Conservation (phyloP, 2,329 filamentous ascomycete species). For the Plenodomus lindquistii region DNA sequence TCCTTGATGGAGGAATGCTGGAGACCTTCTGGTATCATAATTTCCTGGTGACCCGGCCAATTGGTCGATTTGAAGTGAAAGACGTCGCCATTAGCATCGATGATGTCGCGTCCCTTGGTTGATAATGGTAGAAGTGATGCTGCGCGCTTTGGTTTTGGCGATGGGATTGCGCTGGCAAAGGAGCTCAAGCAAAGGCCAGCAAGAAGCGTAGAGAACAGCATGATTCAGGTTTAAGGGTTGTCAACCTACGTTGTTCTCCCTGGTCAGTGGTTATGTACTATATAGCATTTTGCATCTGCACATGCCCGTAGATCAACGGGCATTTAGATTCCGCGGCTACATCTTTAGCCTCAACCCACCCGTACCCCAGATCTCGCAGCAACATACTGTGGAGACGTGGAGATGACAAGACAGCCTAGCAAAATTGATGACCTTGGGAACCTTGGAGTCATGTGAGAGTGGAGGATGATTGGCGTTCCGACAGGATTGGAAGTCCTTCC, state of each 20-base stretch:
- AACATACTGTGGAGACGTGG: constrained; percentile 14
- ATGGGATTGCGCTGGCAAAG: constrained; percentile 17
- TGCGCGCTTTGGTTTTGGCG: constrained; percentile 15
- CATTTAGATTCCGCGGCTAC: constrained; percentile 23
- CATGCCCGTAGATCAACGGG: constrained; percentile 35
- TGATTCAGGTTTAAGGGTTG: constrained; percentile 5
- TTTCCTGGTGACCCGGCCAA: constrained; percentile 64
- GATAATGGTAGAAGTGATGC: constrained; percentile 31
- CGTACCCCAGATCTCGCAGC: neutral
- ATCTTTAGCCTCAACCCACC: neutral
- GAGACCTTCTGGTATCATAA: constrained; percentile 68
- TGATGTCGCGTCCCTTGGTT: constrained; percentile 37
- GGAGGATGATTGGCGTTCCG: neutral
- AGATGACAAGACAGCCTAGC: neutral
- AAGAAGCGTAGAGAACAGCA: constrained; percentile 16
- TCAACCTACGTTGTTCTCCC: neutral
- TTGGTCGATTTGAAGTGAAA: constrained; percentile 60
- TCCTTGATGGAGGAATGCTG: constrained; percentile 62
- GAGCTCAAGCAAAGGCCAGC: constrained; percentile 16
- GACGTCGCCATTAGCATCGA: constrained; percentile 40
- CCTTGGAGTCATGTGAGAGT: neutral
- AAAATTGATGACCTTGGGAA: neutral
- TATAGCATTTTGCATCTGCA: constrained; percentile 1
- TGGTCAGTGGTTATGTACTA: constrained; percentile 7
- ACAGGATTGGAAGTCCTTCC: constrained; percentile 4